Conservation (phyloP, 164 flowering plant species). For the Houttuynia cordata region DNA sequence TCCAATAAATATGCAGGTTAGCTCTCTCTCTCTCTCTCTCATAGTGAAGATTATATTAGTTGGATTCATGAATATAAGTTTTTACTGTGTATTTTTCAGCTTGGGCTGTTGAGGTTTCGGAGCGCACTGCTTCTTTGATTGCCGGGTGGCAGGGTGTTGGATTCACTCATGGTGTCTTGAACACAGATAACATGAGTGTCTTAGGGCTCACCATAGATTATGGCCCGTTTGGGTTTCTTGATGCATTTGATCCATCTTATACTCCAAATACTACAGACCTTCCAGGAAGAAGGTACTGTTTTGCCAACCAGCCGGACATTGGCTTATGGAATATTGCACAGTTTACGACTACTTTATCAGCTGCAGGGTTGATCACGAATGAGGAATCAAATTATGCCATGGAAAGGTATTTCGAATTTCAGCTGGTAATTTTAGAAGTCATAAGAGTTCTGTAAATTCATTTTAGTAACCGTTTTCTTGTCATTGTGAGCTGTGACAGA, state of each 20-base stretch:
- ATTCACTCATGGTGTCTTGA: conserved; percentile 94
- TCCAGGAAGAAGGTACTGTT: conserved; percentile 97
- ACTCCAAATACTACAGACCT: conserved; percentile 99
- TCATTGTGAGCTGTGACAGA: conserved; percentile 24
- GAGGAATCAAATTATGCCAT: conserved; percentile 90
- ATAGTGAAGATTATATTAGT: not conserved
- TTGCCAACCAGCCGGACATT: conserved; percentile 97
- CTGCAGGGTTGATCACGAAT: conserved; percentile 67
- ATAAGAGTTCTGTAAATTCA: too few relatives aligned
- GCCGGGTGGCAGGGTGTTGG: conserved; percentile 99
- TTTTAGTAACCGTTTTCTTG: not conserved
- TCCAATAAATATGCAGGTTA: conserved; percentile 94
- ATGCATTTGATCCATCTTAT: conserved; percentile 96
- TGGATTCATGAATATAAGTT: not conserved
- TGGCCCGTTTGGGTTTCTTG: conserved; percentile 97
- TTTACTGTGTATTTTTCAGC: conserved; percentile 34
- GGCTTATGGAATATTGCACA: conserved; percentile 96
- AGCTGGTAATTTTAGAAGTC: too few relatives aligned
- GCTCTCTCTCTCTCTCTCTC: not conserved
- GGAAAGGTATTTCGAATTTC: conserved; percentile 58
- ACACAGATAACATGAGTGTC: conserved; percentile 96
- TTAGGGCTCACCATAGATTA: conserved; percentile 96
- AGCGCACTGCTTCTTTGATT: conserved; percentile 86
- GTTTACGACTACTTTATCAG: conserved; percentile 53
- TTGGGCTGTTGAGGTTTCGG: conserved; percentile 93